Conservation (phyloP, 176 grass and related monocot genomes). For the Bolboschoenus planiculmis region DNA sequence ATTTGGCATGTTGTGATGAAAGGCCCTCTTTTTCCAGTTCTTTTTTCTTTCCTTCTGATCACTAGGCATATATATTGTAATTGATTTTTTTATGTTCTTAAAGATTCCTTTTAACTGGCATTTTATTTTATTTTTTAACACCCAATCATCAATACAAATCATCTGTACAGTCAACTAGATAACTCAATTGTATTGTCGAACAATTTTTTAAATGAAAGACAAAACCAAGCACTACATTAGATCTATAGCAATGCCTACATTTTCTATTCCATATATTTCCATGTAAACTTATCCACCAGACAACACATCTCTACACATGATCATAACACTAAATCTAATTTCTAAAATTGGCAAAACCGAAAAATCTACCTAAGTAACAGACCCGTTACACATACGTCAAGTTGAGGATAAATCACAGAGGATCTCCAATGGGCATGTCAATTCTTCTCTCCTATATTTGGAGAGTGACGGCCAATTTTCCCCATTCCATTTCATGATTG, state of each 20-base stretch:
- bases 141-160: too few relatives aligned
- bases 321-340: not conserved
- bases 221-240: not conserved
- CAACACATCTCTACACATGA: not conserved
- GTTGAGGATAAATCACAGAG: not conserved
- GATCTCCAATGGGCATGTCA: not conserved
- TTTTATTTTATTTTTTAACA: not conserved
- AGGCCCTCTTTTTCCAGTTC: too few relatives aligned
- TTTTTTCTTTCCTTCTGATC: too few relatives aligned
- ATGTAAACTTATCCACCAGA: too few relatives aligned
- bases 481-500: not conserved
- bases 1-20: too few relatives aligned
- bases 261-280: not conserved
- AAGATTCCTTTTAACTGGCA: not conserved
- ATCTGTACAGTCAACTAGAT: not conserved
- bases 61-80: too few relatives aligned
- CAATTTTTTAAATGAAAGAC: not conserved
- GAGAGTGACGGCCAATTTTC: not conserved
- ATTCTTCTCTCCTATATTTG: slow-evolving; percentile 1
- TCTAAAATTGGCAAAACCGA: not conserved
- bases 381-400: not conserved
- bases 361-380: not conserved
- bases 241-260: not conserved
- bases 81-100: not conserved
- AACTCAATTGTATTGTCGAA: not conserved